Percentiles rank a stretch among this genome's conserved stretches.
phyloP scores from a whole-genome alignment of 495 filamentous ascomycete species.

The Aspergillus biplanus region DNA sequence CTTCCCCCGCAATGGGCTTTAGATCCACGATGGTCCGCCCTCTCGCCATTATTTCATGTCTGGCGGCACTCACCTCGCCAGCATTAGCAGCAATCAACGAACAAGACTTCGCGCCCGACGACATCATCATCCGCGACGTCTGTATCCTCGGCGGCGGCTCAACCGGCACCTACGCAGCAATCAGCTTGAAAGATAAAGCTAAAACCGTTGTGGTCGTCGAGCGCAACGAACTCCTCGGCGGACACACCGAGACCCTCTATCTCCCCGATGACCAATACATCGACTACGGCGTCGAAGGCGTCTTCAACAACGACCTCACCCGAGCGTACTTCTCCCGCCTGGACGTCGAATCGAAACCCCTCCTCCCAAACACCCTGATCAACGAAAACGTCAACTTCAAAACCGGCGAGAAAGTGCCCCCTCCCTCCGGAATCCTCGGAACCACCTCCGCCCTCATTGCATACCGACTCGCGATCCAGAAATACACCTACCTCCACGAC shows the following conservation, averaged over 20 bases:
- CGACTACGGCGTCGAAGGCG: conserved; percentile 50
- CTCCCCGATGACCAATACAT: conserved; percentile 41
- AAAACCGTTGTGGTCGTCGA: conserved; percentile 52
- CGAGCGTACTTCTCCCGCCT: conserved; percentile 45
- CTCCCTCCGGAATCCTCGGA: conserved; percentile 42
- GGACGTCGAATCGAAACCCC: conserved; percentile 30
- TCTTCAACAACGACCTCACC: conserved; percentile 41
- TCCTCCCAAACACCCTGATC: conserved; percentile 24
- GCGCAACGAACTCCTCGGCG: conserved; percentile 44
- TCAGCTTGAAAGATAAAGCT: conserved; percentile 42
- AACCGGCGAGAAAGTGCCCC: conserved; percentile 46
- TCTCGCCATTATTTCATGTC: too few species aligned
- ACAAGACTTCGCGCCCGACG: not conserved
- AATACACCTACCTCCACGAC: conserved; percentile 26
- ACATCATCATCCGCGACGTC: conserved; percentile 41
- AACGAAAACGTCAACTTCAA: conserved; percentile 35
- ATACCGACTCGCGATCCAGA: conserved; percentile 36
- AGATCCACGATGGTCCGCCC: too few species aligned
- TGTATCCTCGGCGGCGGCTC: conserved; percentile 56
- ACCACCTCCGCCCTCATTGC: conserved; percentile 33
- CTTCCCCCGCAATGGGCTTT: too few species aligned
- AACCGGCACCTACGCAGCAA: conserved; percentile 48
- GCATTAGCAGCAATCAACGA: not conserved
- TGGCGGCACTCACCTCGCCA: too few species aligned
- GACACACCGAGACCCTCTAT: conserved; percentile 52